These are phyloP conservation scores for Sistotremastrum suecicum DNA, from an alignment of 768 basidiomycete genomes.

Conservation along the genomic window DNA sequence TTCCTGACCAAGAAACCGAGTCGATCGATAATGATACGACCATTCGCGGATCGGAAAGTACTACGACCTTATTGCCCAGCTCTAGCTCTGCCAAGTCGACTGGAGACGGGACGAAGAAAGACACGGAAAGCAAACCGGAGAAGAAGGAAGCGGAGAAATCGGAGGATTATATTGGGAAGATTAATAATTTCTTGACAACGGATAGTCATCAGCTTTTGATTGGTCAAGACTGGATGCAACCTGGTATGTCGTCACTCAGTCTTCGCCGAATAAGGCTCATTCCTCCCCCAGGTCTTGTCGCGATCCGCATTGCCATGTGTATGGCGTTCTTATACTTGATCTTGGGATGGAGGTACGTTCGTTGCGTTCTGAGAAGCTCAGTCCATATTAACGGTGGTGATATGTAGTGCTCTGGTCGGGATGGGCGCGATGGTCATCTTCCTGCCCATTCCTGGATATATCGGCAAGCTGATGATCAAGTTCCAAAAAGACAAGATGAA, in stretches of 20 bases:
- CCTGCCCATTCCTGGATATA: constrained; percentile 43
- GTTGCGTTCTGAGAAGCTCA: neutral
- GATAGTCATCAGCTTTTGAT: constrained; percentile 20
- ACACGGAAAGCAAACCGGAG: neutral
- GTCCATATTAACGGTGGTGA: neutral
- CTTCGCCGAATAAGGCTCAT: no score
- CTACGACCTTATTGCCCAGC: neutral
- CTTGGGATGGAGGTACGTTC: constrained; percentile 35
- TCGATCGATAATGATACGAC: no score
- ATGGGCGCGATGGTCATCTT: constrained; percentile 36
- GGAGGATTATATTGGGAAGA: constrained; percentile 33
- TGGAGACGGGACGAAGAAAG: no score
- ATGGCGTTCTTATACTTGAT: constrained; percentile 28
- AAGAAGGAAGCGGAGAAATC: neutral
- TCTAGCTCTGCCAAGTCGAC: neutral
- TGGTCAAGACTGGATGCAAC: no score
- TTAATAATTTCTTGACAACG: constrained; percentile 64
- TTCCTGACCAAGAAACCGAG: neutral
- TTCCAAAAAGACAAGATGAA: constrained; percentile 38
- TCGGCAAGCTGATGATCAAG: constrained; percentile 32
- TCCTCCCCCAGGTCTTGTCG: no score
- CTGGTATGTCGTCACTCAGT: no score
- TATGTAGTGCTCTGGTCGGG: constrained; percentile 39
- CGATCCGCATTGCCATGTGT: constrained; percentile 26
- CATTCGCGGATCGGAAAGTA: no score